Base-by-base conservation (phyloP, 768 basidiomycete genomes). In the Hysterangium stoloniferum region DNA sequence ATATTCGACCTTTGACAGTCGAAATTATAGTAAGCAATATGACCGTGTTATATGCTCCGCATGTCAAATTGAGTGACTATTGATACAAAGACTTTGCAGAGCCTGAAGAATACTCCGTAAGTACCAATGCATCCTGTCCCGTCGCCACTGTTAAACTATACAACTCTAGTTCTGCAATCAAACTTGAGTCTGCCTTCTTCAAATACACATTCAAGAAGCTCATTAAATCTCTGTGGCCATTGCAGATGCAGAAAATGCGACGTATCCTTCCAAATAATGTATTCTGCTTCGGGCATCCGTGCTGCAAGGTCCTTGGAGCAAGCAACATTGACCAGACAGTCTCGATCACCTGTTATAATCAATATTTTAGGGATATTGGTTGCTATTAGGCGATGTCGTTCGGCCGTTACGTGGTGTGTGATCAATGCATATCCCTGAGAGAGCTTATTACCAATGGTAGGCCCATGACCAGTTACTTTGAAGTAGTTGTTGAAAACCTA, bases 371-470 rank as follows among this genome's bases (percentile, higher is more conserved):
- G 82, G 17, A 89, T 75, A 4, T 68, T 66, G 0, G 63, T 60
- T 0, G 79, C 76, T 37, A 86, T 75, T 31, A 53, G 60, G 12
- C 65, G 63, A 17, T 84, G 69, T 5, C 75, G 71, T 0, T 69
- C 68, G 0, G 73, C 63, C 4, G 67, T 59, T 37, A 87, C 79
- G 46, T 73, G 59, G 59, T 90, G 86, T 0, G 80, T 83, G 1
- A 85, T 55, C 0, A 59, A 79, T 1, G 88, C 85, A 12, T 67
- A 70, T 77, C 85, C 80, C 62, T 92, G 90, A 11, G 83, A 86
- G 13, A 91, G n/a, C n/a, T n/a, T n/a, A n/a, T n/a, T n/a, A n/a
- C n/a, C n/a, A n/a, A n/a, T n/a, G n/a, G n/a, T n/a, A n/a, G n/a
- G n/a, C n/a, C n/a, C n/a, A n/a, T n/a, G n/a, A n/a, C n/a, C n/a